A percentile compares a stretch with the other conserved stretches of the same genome.
phyloP scores from a whole-genome alignment of 129 eudicot species.

The Centella asiatica region DNA sequence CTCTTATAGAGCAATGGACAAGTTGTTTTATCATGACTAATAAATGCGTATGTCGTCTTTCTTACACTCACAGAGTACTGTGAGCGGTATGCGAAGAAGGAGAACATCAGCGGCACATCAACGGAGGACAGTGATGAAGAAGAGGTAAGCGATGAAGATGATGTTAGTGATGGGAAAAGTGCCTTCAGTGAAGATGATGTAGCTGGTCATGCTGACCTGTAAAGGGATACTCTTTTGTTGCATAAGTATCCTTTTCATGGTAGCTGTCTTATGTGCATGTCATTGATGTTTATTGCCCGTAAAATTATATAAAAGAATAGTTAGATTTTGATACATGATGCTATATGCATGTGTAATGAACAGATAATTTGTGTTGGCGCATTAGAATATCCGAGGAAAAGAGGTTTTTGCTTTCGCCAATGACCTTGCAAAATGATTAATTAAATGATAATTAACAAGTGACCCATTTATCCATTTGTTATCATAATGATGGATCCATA shows the following conservation, averaged over 20 bases:
- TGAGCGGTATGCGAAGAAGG: conserved; percentile 71
- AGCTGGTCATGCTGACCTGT: conserved; percentile 50
- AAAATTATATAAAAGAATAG: conserved; percentile 25
- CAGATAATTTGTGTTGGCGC: conserved; percentile 18
- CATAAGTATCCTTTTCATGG: conserved; percentile 8
- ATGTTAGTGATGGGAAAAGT: conserved; percentile 47
- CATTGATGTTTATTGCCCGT: conserved; percentile 35
- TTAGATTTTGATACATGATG: conserved; percentile 11
- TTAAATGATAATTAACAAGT: too few species aligned
- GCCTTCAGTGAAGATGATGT: conserved; percentile 57
- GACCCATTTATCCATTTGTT: too few species aligned
- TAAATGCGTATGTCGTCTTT: background rate
- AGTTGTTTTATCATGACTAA: conserved; percentile 1
- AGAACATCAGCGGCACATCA: conserved; percentile 31
- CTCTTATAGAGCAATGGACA: background rate
- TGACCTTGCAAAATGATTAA: too few species aligned
- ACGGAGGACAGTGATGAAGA: conserved; percentile 59
- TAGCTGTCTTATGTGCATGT: conserved; percentile 15
- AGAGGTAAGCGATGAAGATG: conserved; percentile 59
- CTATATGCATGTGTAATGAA: conserved; percentile 28
- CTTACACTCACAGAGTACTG: conserved; percentile 44
- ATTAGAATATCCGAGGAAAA: conserved; percentile 22
- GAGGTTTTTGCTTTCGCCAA: conserved; percentile 16
- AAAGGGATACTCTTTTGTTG: conserved; percentile 14
- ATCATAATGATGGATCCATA: too few species aligned